phyloP scores from a whole-genome alignment of 495 filamentous ascomycete genomes.

The Penicillium macrosclerotiorum region DNA sequence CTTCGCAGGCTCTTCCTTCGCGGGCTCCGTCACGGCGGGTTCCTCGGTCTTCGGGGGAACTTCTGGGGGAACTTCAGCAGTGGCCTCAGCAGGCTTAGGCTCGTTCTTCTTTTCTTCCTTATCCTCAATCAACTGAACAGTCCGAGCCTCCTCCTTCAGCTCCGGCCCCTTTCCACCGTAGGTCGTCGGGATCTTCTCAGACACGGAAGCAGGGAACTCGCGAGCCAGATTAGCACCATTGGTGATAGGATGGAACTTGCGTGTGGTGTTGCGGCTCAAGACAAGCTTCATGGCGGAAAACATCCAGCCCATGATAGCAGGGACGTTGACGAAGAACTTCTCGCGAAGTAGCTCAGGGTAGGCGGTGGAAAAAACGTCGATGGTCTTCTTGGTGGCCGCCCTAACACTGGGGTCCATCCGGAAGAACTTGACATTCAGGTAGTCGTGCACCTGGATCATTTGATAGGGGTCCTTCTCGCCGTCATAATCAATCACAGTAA shows the following conservation, averaged over 20 bases:
- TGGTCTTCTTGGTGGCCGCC: constrained; percentile 71
- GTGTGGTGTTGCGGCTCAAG: constrained; percentile 71
- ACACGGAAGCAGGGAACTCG: constrained; percentile 58
- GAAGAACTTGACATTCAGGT: constrained; percentile 77
- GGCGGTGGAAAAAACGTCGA: constrained; percentile 69
- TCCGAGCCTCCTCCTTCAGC: constrained; percentile 27
- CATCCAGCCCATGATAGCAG: constrained; percentile 83
- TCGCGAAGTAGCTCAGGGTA: constrained; percentile 86
- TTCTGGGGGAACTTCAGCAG: constrained; percentile 3
- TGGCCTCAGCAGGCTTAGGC: constrained; percentile 16
- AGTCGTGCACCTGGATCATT: constrained; percentile 89
- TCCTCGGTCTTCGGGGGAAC: constrained; percentile 13
- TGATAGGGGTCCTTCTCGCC: constrained; percentile 73
- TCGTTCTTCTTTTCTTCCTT: constrained; percentile 19
- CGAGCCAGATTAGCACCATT: constrained; percentile 67
- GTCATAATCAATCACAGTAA: constrained; percentile 68
- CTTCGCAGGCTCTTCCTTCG: constrained; percentile 16
- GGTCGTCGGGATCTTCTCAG: constrained; percentile 56
- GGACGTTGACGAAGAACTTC: constrained; percentile 94
- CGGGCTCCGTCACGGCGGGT: constrained; percentile 9
- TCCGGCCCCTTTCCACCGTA: constrained; percentile 70
- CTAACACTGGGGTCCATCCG: constrained; percentile 67
- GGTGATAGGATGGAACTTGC: constrained; percentile 80
- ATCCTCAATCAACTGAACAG: constrained; percentile 27
- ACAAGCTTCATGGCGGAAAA: constrained; percentile 77